phyloP scores from a whole-genome alignment of 2,329 filamentous ascomycete genomes.

The Cladosporium sp. region DNA sequence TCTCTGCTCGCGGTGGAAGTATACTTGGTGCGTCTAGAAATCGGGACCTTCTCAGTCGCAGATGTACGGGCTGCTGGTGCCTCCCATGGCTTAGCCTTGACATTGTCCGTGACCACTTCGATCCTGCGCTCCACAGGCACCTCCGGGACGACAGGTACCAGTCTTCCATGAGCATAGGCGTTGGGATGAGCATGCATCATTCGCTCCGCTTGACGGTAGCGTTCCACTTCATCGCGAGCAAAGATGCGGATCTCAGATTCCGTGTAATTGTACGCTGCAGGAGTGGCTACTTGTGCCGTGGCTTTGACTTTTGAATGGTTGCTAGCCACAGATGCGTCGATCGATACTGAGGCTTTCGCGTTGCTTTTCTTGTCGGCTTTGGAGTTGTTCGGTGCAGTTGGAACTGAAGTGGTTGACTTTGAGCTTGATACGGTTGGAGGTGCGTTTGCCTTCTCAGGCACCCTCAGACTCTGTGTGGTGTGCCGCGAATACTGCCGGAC shows the following conservation, averaged over 20 bases:
- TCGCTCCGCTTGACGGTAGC: conserved; percentile 31
- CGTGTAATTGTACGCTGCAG: background rate
- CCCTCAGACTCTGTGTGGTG: background rate
- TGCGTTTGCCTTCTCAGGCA: background rate
- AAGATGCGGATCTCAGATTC: conserved; percentile 27
- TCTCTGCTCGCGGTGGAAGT: background rate
- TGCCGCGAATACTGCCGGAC: background rate
- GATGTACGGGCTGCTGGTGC: background rate
- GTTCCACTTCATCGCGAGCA: conserved; percentile 31
- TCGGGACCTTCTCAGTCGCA: background rate
- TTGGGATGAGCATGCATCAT: conserved; percentile 27
- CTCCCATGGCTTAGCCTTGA: conserved; percentile 16
- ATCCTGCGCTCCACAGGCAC: conserved; percentile 24
- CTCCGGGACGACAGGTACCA: conserved; percentile 21
- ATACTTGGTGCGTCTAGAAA: background rate
- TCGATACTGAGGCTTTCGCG: background rate
- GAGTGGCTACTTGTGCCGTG: background rate
- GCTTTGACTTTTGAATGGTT: background rate
- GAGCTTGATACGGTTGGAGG: background rate
- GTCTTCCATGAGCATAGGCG: conserved; percentile 27
- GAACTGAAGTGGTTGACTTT: background rate
- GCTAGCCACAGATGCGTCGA: background rate
- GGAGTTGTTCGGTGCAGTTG: background rate
- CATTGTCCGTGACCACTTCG: conserved; percentile 17
- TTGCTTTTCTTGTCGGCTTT: background rate